phyloP scores from a whole-genome alignment of 257 asterid species.

The Phtheirospermum japonicum region DNA sequence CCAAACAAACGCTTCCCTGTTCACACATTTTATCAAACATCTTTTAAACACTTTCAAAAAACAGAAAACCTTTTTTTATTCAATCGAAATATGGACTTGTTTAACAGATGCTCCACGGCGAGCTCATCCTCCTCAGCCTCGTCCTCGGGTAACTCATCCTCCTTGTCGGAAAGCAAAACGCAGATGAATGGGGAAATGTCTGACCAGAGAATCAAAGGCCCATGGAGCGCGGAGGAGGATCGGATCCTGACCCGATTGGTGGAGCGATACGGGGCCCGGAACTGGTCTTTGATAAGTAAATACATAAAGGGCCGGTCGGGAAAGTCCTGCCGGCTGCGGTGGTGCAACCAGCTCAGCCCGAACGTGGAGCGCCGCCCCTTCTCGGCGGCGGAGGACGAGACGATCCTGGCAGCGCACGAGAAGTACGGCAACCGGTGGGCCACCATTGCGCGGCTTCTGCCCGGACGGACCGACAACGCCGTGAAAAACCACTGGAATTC shows the following conservation, averaged over 20 bases:
- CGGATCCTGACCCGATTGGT: conserved; percentile 67
- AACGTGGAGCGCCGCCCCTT: conserved; percentile 80
- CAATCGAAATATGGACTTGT: conserved; percentile 41
- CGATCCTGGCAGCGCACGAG: conserved; percentile 65
- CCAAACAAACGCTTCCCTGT: not conserved
- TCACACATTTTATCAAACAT: no score
- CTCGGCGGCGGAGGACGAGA: conserved; percentile 67
- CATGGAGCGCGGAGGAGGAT: conserved; percentile 95
- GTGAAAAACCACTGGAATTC: conserved; percentile 87
- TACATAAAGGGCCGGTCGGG: conserved; percentile 83
- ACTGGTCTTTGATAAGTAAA: conserved; percentile 78
- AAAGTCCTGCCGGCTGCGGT: conserved; percentile 71
- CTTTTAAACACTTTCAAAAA: not conserved
- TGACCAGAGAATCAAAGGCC: conserved; percentile 60
- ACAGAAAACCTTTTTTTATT: not conserved
- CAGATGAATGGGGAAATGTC: conserved; percentile 24
- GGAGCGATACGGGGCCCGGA: conserved; percentile 70
- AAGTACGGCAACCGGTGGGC: conserved; percentile 84
- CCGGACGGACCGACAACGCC: conserved; percentile 86
- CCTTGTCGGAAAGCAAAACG: conserved; percentile 9
- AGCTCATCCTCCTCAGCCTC: conserved; percentile 54
- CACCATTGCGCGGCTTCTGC: conserved; percentile 77
- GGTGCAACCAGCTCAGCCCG: conserved; percentile 92
- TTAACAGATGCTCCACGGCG: conserved; percentile 48
- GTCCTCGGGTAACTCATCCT: conserved; percentile 29